Conservation (phyloP, 768 basidiomycete genomes). For the Clavaria fumosa region DNA sequence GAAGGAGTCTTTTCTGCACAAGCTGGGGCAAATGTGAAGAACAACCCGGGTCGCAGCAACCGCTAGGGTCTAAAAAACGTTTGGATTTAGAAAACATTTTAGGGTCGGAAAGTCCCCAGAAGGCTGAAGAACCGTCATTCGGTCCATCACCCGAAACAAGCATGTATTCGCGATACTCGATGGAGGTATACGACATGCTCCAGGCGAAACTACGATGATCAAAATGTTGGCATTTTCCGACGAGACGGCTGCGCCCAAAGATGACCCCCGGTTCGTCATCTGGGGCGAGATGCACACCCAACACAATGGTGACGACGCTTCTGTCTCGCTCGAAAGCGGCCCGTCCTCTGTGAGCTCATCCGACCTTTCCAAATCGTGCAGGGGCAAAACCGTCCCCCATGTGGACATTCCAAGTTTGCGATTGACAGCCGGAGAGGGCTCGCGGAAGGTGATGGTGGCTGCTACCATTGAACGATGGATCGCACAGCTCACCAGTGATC, state of each 20-base stretch:
- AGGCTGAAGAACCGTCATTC: conserved; percentile 11
- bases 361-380: conserved; percentile 17
- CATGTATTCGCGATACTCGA: conserved; percentile 49
- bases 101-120: too few species aligned
- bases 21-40: too few species aligned
- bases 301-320: conserved; percentile 23
- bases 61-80: too few species aligned
- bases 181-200: conserved; percentile 65
- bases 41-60: too few species aligned
- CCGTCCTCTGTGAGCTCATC: conserved; percentile 25
- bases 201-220: conserved; percentile 65
- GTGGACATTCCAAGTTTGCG: conserved; percentile 17
- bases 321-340: conserved; percentile 23
- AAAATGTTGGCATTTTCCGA: conserved; percentile 53
- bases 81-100: too few species aligned
- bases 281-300: conserved; percentile 52
- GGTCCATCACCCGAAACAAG: conserved; percentile 31
- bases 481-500: conserved; percentile 73
- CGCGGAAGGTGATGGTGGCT: conserved; percentile 52
- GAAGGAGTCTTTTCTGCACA: too few species aligned
- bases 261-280: conserved; percentile 84
- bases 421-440: conserved; percentile 14
- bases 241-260: conserved; percentile 55
- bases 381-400: conserved; percentile 18
- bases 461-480: conserved; percentile 92